Evolutionary conservation across 108 stramenopile genomes (phyloP), one percentile per base, ranked within the genome.

Genomic region (Cylindrotheca fusiformis): DNA sequence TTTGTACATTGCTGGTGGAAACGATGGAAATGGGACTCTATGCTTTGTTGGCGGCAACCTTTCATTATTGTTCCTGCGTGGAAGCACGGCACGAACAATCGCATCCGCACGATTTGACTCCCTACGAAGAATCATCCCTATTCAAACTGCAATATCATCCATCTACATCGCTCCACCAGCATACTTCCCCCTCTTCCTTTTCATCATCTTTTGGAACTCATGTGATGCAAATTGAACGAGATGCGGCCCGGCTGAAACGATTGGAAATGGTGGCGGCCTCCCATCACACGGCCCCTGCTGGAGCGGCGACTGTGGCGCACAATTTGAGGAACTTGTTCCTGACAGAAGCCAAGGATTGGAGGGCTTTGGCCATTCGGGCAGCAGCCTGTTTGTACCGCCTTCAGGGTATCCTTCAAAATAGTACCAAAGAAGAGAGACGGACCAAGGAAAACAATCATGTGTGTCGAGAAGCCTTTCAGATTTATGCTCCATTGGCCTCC

Each of bases 401-500:
- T 0, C 60, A 75, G 24, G 85, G 86, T 1, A 69, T 91, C 14
- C 27, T 75, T 21, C 49, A 64, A 27, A 19, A 32, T 4, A 32
- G 21, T 44, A 17, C 3, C 8, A 22, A 12, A 6, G 72, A 74
- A 56, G 57, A 48, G 1, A 47, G 20, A 21, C 32, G 75, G 28
- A 77, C 77, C 5, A 63, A 22, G 19, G 84, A 82, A 62, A 64
- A 68, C 47, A 55, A 69, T n/a, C 65, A 80, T 4, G 73, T 65
- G 1, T 81, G 81, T 10, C 77, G 87, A 8, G 90, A 95, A 65
- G 94, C 90, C 21, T 62, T 92, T 30, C 69, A 83, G 48, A 86
- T 95, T 53, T 91, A 81, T 60, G 89, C 91, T 3, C 91, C 94
- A 0, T 41, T 95, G n/a, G 90, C 91, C 18, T 71, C 80, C 24